Evolutionary conservation across 495 filamentous ascomycete genomes (phyloP), one percentile per base, ranked within the genome.

Genomic region (Neurospora sp.): DNA sequence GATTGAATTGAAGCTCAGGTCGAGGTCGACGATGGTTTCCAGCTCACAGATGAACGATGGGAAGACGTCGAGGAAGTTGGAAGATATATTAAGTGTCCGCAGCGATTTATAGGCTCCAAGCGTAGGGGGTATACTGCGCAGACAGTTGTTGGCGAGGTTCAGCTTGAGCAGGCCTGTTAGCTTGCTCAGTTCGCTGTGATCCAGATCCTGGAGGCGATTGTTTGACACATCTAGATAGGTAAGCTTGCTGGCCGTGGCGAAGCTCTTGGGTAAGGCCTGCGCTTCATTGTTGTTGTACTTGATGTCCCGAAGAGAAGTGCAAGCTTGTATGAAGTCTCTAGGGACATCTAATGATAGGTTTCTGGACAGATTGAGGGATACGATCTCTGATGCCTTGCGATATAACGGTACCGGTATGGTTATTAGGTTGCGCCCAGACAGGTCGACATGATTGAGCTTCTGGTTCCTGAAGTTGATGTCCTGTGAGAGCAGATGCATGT

Each of bases 1-100:
- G 69, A 99, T 97, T 16, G 88, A 87, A 77, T 99, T 99, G 87
- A 99, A 99, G 77, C 94, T 98, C 78, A 99, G 88, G 76, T 99
- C 96, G 18, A 99, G 88, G 78, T 99, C 95, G 40, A 97, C 92
- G 38, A 99, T 83, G 40, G 90, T 92, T 75, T 88, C 90, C 31
- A 99, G 80, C 12, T 93, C 85, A 80, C 93, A 94, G 41, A 98
- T 84, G 77, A 94, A 95, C 31, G 89, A 84, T 0, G 96, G 96
- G 74, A 99, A 97, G 65, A 87, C 86, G 39, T 91, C 89, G 45
- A 99, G 87, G 70, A 90, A 92, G 78, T 99, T 99, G 2, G 95
- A 98, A 2, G 94, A 96, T 68, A 99, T 83, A 77, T 95, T 96
- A 71, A 99, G 81, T 73, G 88, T 95, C 71, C 96, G 86, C 73